These are phyloP conservation scores for Bipolaris zeicola DNA, from an alignment of 2,329 filamentous ascomycete species.

Conservation along the genomic window DNA sequence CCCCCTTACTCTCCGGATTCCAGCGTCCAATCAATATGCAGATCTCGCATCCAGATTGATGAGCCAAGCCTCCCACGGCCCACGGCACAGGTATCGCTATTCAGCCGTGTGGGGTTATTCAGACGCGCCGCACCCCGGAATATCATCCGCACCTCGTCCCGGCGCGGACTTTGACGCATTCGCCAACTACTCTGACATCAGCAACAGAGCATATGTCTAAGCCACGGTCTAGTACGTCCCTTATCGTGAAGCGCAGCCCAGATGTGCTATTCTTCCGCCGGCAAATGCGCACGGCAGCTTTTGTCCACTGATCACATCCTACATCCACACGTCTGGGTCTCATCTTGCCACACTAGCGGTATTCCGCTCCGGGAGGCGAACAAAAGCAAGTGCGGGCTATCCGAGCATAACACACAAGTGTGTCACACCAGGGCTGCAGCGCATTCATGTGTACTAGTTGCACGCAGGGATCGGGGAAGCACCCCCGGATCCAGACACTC, in stretches of 20 bases:
- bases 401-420: slow-evolving; percentile 18
- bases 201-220: slow-evolving; percentile 12
- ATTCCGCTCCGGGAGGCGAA: slow-evolving; percentile 14
- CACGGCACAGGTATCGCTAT: slow-evolving; percentile 20
- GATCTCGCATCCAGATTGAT: slow-evolving; percentile 27
- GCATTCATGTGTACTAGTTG: slow-evolving; percentile 8
- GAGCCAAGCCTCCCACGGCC: slow-evolving; percentile 14
- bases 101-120: slow-evolving; percentile 28
- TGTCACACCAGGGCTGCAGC: slow-evolving; percentile 15
- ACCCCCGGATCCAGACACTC: slow-evolving; percentile 28
- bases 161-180: slow-evolving; percentile 6
- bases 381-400: slow-evolving; percentile 23
- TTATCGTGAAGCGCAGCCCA: slow-evolving; percentile 13
- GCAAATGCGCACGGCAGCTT: slow-evolving; percentile 18
- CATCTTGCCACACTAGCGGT: slow-evolving; percentile 24
- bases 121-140: slow-evolving; percentile 18
- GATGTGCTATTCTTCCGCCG: slow-evolving; percentile 20
- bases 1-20: slow-evolving; percentile 12
- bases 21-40: slow-evolving; percentile 17
- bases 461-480: slow-evolving; percentile 29
- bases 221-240: slow-evolving; percentile 10
- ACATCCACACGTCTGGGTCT: slow-evolving; percentile 7
- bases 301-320: slow-evolving; percentile 11
- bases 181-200: slow-evolving; percentile 27
- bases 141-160: slow-evolving; percentile 20